phyloP scores from a whole-genome alignment of 2,329 filamentous ascomycete species.

The Fusarium sp. region DNA sequence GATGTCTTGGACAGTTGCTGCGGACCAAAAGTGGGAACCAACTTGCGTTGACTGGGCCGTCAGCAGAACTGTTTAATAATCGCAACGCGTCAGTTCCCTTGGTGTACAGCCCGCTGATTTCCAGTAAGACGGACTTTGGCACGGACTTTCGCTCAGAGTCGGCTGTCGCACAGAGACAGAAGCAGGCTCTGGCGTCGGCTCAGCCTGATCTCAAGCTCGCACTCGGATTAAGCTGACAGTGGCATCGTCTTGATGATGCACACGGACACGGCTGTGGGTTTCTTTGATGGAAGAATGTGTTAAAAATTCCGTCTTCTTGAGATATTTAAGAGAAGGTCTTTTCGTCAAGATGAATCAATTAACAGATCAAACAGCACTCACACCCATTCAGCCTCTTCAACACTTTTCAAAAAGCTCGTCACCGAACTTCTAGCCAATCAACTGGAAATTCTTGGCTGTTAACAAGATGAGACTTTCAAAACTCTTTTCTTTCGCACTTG shows the following conservation, averaged over 20 bases:
- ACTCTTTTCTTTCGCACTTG: neutral
- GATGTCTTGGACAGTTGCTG: neutral
- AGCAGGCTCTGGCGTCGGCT: neutral
- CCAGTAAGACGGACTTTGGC: neutral
- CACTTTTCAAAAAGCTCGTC: neutral
- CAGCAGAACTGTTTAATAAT: constrained; percentile 1
- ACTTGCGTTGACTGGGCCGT: neutral
- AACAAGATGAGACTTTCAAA: neutral
- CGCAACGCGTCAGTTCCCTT: neutral
- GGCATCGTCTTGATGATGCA: neutral
- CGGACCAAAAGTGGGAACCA: neutral
- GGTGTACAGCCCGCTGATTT: neutral
- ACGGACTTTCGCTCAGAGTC: neutral
- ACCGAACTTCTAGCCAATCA: neutral
- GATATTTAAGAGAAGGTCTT: neutral
- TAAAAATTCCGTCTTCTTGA: neutral
- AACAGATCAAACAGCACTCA: neutral
- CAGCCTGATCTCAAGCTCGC: neutral
- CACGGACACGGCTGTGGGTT: neutral
- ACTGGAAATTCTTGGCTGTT: neutral
- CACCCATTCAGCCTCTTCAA: neutral
- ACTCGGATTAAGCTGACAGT: neutral
- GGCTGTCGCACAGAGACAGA: neutral
- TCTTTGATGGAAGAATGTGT: neutral
- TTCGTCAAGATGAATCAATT: neutral